Conservation (phyloP, 495 filamentous ascomycete genomes). For the Neurospora sublineolata region DNA sequence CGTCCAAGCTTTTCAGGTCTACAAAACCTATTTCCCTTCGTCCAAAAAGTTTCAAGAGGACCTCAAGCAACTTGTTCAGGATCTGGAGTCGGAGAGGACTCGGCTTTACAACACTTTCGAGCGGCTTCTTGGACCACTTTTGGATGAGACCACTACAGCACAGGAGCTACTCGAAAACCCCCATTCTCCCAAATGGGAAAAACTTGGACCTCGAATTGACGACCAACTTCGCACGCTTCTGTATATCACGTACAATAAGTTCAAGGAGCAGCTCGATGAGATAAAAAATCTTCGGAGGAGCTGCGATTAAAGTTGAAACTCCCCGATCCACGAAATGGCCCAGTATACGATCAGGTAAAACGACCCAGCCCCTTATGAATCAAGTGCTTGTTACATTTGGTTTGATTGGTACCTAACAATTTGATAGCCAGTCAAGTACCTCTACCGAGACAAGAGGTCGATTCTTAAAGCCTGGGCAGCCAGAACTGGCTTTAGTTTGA, state of each 20-base stretch:
- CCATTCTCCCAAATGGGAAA: slow-evolving; percentile 2
- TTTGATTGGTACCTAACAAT: background rate
- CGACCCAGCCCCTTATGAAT: background rate
- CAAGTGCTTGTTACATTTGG: too few species aligned
- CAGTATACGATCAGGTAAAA: background rate
- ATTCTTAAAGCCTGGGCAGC: background rate
- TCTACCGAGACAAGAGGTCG: background rate
- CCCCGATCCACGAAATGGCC: background rate
- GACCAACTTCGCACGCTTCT: slow-evolving; percentile 1
- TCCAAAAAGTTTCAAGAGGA: slow-evolving; percentile 14
- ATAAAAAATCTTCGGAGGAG: background rate
- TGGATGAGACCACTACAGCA: background rate
- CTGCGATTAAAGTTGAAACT: background rate
- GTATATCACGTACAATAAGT: background rate
- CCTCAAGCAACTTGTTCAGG: background rate
- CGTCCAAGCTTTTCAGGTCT: slow-evolving; percentile 22
- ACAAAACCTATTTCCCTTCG: slow-evolving; percentile 19
- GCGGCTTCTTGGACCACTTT: slow-evolving; percentile 1
- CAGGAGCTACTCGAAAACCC: slow-evolving; percentile 2
- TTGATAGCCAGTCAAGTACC: background rate
- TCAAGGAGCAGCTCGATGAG: slow-evolving; percentile 1
- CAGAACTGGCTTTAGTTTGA: background rate
- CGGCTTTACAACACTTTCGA: slow-evolving; percentile 7
- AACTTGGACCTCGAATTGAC: background rate
- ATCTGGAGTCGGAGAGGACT: slow-evolving; percentile 1